phyloP scores from a whole-genome alignment of 306 rosid species.

The Cucurbita pepo region DNA sequence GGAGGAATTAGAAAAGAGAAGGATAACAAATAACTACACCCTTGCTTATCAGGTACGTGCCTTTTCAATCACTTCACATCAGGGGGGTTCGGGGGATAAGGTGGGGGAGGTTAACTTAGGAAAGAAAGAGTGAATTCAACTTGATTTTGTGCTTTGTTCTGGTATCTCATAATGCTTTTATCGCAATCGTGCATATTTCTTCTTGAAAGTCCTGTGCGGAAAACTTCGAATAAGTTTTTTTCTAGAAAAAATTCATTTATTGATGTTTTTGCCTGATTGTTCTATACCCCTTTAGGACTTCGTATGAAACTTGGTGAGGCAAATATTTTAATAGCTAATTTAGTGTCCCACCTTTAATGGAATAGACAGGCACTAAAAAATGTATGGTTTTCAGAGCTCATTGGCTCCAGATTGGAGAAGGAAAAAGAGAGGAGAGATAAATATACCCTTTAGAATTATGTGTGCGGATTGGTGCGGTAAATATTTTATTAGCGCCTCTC shows the following conservation, averaged over 20 bases:
- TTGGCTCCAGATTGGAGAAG: background rate
- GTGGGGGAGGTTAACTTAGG: too few relatives aligned
- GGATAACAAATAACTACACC: conserved; percentile 52
- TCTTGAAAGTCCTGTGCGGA: background rate
- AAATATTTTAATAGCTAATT: background rate
- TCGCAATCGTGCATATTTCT: background rate
- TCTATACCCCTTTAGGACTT: background rate
- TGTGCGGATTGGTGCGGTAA: background rate
- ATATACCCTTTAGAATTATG: background rate
- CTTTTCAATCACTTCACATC: background rate
- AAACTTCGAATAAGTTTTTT: background rate
- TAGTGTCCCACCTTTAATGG: background rate
- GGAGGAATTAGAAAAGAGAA: conserved; percentile 82
- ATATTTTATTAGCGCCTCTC: background rate
- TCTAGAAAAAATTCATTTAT: background rate
- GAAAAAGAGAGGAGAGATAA: background rate
- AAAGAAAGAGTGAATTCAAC: too few relatives aligned
- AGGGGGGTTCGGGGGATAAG: background rate
- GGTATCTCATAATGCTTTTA: background rate
- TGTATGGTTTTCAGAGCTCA: background rate
- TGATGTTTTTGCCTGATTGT: background rate
- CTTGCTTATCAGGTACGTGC: conserved; percentile 80
- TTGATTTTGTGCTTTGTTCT: too few relatives aligned
- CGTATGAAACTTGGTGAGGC: background rate
- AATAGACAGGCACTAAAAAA: background rate